Evolutionary conservation across 305 asterid species (phyloP).

Genomic region (Andrographis paniculata): DNA sequence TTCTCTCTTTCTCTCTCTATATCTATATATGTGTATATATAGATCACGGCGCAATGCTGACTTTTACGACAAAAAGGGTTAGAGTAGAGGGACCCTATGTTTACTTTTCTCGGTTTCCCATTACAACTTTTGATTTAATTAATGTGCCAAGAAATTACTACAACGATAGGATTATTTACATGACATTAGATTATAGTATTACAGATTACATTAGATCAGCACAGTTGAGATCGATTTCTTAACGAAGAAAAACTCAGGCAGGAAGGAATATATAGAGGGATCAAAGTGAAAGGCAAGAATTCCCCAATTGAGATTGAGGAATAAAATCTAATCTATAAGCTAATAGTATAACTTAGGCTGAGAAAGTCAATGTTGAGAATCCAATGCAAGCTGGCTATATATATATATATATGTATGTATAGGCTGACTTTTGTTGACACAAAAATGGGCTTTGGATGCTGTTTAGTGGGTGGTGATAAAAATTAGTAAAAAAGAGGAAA

Average conservation of each 20-base stretch:
- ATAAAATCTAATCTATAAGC: too few relatives aligned
- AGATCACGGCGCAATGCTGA: constrained; percentile 34
- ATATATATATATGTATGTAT: too few relatives aligned
- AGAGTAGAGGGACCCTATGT: constrained; percentile 28
- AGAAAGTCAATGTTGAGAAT: constrained; percentile 47
- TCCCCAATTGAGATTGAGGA: constrained; percentile 20
- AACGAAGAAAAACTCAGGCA: too few relatives aligned
- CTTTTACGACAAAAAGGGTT: constrained; percentile 22
- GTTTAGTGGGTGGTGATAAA: background rate
- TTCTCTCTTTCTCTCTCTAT: too few relatives aligned
- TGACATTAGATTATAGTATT: too few relatives aligned
- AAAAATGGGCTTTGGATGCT: constrained; percentile 50
- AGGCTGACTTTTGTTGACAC: background rate
- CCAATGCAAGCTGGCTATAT: too few relatives aligned
- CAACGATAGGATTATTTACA: too few relatives aligned
- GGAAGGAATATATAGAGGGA: too few relatives aligned
- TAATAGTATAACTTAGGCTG: too few relatives aligned
- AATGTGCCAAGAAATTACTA: constrained; percentile 1
- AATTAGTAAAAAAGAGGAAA: constrained; percentile 17
- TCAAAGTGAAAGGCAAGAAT: constrained; percentile 30
- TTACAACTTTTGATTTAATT: constrained; percentile 1
- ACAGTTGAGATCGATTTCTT: too few relatives aligned
- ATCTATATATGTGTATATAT: too few relatives aligned
- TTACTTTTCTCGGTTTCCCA: constrained; percentile 16
- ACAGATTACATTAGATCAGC: too few relatives aligned